Evolutionary conservation across 2,329 filamentous ascomycete species (phyloP).

Genomic region (Camptophora hylomeconis): DNA sequence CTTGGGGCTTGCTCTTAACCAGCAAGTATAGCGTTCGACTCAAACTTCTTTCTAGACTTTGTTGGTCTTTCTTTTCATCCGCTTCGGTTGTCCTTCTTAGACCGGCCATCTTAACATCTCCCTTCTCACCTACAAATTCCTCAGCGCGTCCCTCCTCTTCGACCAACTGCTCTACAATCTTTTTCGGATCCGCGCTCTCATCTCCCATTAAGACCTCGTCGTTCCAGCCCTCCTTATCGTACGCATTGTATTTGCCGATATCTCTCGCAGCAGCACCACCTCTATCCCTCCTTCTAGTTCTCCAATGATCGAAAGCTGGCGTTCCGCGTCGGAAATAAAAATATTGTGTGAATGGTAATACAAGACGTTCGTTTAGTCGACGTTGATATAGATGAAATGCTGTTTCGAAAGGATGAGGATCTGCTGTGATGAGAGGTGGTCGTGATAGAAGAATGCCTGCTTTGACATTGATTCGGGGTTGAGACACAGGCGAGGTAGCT

Average conservation of each 20-base stretch:
- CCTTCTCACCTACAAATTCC: conserved; percentile 40
- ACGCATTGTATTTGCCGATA: conserved; percentile 71
- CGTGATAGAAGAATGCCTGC: conserved; percentile 75
- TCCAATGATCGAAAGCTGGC: conserved; percentile 75
- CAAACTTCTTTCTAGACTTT: conserved; percentile 65
- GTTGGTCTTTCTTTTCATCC: conserved; percentile 60
- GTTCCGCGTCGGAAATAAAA: conserved; percentile 95
- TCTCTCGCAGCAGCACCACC: conserved; percentile 64
- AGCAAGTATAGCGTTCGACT: conserved; percentile 78
- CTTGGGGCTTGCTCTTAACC: conserved; percentile 48
- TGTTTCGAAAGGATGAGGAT: conserved; percentile 77
- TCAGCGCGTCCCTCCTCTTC: conserved; percentile 53
- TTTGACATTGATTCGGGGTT: conserved; percentile 34
- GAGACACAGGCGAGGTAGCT: conserved; percentile 24
- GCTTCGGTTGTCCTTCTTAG: conserved; percentile 56
- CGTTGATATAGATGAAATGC: conserved; percentile 96
- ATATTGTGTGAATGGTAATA: conserved; percentile 72
- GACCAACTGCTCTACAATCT: conserved; percentile 56
- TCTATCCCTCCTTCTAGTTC: conserved; percentile 67
- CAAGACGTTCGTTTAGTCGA: conserved; percentile 83
- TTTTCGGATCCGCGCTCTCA: conserved; percentile 48
- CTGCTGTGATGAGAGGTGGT: conserved; percentile 71
- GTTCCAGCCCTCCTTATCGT: conserved; percentile 67
- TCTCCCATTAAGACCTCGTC: conserved; percentile 77
- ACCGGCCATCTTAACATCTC: conserved; percentile 55